Base-by-base conservation (phyloP, 768 basidiomycete species). In the Wakefieldia striispora region DNA sequence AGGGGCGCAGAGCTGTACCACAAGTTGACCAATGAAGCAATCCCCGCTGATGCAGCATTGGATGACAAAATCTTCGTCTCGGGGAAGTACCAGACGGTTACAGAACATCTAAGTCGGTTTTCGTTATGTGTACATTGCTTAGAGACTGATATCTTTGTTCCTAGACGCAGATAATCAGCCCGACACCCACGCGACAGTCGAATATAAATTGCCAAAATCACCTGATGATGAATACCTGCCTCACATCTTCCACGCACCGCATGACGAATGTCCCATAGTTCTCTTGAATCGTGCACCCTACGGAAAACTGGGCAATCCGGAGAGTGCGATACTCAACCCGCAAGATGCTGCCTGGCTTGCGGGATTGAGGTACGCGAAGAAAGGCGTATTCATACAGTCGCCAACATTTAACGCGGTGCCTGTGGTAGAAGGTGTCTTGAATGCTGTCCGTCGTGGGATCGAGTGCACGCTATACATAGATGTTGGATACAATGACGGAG, bases 321-420 rank as follows among this genome's bases (percentile, higher is more conserved):
- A 56, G 4, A 65, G 72, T 17, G 64, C 63, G 45, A 69, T 78
- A 46, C 67, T 75, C 31, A 74, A 75, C 72, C 79, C 84, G 3
- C 86, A 88, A 63, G 81, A 84, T 51, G 75, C 75, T 8, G 83
- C 84, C 6, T 87, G 84, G 83, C 72, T 88, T 35, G 78, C 81
- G 19, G 85, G 74, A 3, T 72, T 86, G 57, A 70, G 76, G 47
- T 78, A 81, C 49, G 84, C 86, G 8, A 67, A 75, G 61, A 75
- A 75, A 58, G 77, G 67, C 43, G 75, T 87, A n/a, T 85, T 88
- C 68, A 82, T 88, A 47, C 86, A 88, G 73, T 81, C 83, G 0
- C 86, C 86, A 1, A 85, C 83, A 8, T 76, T 86, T 51, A 88
- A 88, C 51, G 84, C 86, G 4, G 66, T 65, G 16, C 86, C 84